These are phyloP conservation scores for Alternaria panax DNA, from an alignment of 2,329 filamentous ascomycete genomes.

Conservation along the genomic window DNA sequence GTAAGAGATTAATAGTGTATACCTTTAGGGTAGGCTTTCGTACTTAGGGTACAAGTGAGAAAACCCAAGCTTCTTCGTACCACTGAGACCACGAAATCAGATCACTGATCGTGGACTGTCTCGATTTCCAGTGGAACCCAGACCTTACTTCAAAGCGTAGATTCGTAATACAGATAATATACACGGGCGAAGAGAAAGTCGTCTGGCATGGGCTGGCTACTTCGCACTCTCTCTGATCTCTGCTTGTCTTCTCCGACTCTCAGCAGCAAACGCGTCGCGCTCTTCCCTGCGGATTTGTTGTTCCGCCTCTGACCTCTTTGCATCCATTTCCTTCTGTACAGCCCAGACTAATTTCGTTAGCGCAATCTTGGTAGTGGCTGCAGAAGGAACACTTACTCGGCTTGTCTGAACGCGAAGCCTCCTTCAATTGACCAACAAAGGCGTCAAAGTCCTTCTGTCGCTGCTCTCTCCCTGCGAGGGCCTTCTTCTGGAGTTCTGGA, in stretches of 20 bases:
- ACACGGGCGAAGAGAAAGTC: conserved; percentile 16
- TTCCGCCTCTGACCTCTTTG: conserved; percentile 35
- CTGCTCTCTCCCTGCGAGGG: conserved; percentile 78
- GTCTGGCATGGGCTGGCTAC: conserved; percentile 16
- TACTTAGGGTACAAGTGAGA: too few species aligned
- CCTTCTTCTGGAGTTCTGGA: conserved; percentile 89
- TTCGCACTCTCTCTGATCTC: conserved; percentile 45
- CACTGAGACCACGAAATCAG: neutral
- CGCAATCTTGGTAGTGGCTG: neutral
- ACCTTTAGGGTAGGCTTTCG: too few species aligned
- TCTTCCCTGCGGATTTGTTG: conserved; percentile 41
- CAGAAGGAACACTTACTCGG: conserved; percentile 68
- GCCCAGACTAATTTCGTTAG: conserved; percentile 44
- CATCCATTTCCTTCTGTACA: conserved; percentile 45
- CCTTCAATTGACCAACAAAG: conserved; percentile 83
- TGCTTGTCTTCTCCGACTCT: conserved; percentile 42
- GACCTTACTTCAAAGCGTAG: conserved; percentile 16
- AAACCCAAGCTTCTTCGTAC: too few species aligned
- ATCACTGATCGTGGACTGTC: neutral
- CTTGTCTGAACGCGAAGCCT: conserved; percentile 89
- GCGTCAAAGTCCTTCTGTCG: conserved; percentile 87
- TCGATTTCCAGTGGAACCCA: neutral
- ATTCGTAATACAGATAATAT: conserved; percentile 30
- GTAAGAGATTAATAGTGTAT: too few species aligned
- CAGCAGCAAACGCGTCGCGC: conserved; percentile 40